Base-by-base conservation (phyloP, 225 moss, liverwort and hornwort species). In the Asterella californica region DNA sequence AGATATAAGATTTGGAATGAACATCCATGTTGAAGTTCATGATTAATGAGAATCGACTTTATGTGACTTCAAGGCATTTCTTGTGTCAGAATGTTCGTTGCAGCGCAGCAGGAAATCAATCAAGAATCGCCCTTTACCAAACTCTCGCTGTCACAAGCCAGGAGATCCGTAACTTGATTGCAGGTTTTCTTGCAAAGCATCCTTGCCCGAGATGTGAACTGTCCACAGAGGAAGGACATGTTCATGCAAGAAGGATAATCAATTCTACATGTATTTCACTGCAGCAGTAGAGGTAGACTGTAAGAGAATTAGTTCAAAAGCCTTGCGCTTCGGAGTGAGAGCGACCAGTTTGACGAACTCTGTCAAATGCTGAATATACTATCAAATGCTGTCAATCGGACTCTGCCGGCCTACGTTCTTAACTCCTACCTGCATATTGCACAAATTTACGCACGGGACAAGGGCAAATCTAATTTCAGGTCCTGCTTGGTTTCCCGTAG, bases 101-200 rank as follows among this genome's bases (percentile, higher is more conserved):
- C 17, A 52, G 52, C 0, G 57, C 24, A 57, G 30, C 65, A 65
- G 30, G 29, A 65, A 29, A 65, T 65, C 21, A 65, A 65, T 33
- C 65, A 65, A 65, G 65, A 65, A 10, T 33, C 33, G 70, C 52
- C 50, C 49, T 62, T 62, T 77, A 77, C 77, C 77, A 64, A 24
- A 77, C 64, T 65, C 46, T 64, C 3, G 61, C 42, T 34, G 17
- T 77, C 42, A 77, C 36, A 45, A 42, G 61, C 62, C 61, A 77
- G 42, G 62, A 63, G 38, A 77, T 77, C 27, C 77, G 77, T 64
- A 77, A 65, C 18, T 29, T 64, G 77, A 63, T 47, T 42, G 62
- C 27, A 46, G 62, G 77, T 59, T 38, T 62, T 50, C 29, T 42
- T 25, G 62, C 14, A 29, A 36, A 62, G 61, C 45, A 27, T 46